phyloP scores from a whole-genome alignment of 805 yeast species.

The Candida parachauliodes region DNA sequence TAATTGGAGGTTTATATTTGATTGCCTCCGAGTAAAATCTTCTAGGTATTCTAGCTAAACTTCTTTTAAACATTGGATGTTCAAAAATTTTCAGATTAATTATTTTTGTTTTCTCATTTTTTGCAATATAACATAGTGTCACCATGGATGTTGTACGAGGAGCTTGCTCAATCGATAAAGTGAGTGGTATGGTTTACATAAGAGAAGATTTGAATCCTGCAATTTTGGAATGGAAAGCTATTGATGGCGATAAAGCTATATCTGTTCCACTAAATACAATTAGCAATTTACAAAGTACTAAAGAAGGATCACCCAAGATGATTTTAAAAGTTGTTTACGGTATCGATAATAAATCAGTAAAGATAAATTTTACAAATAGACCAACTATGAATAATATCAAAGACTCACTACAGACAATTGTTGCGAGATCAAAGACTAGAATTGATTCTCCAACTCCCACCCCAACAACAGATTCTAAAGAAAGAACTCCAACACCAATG shows the following conservation, averaged over 20 bases:
- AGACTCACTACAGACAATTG: slow-evolving; percentile 61
- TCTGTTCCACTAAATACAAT: slow-evolving; percentile 34
- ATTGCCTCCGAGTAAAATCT: neutral
- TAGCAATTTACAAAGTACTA: slow-evolving; percentile 62
- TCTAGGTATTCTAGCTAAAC: neutral
- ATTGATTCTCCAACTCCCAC: slow-evolving; percentile 13
- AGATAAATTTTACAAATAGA: slow-evolving; percentile 65
- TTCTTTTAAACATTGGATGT: slow-evolving; percentile 3
- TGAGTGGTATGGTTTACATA: slow-evolving; percentile 38
- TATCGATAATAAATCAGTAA: slow-evolving; percentile 24
- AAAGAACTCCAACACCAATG: slow-evolving; percentile 9
- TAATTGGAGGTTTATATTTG: slow-evolving; percentile 10
- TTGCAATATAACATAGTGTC: no score
- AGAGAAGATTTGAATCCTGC: slow-evolving; percentile 42
- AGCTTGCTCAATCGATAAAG: slow-evolving; percentile 40
- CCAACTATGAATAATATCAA: slow-evolving; percentile 75
- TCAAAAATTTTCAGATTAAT: neutral
- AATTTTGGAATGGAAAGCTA: slow-evolving; percentile 41
- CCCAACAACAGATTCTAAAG: slow-evolving; percentile 12
- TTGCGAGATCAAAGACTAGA: slow-evolving; percentile 60
- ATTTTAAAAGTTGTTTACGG: slow-evolving; percentile 55
- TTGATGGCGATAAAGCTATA: slow-evolving; percentile 33
- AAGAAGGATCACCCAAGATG: slow-evolving; percentile 64
- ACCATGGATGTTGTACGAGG: slow-evolving; percentile 30
- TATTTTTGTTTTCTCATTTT: neutral